Evolutionary conservation across 345 rosid genomes (phyloP).

Genomic region (Lepidium didymum): DNA sequence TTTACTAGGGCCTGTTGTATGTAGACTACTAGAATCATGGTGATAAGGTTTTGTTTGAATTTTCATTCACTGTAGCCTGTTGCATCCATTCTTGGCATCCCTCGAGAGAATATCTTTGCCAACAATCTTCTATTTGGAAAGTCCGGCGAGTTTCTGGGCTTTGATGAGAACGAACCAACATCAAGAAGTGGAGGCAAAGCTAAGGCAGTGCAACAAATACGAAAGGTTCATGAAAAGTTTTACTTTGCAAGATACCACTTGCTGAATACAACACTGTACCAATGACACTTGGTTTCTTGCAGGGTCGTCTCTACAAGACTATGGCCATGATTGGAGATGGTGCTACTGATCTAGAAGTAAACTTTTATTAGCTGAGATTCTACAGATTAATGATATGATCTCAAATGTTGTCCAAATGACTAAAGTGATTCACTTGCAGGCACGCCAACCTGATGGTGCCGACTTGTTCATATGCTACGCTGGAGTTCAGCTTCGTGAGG

Average conservation of each 20-base stretch:
- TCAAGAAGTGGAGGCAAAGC: slow-evolving; percentile 98
- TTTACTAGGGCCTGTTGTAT: neutral
- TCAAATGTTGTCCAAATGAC: neutral
- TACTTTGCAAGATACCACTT: neutral
- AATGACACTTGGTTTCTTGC: slow-evolving; percentile 11
- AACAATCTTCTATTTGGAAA: slow-evolving; percentile 68
- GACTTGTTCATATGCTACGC: slow-evolving; percentile 83
- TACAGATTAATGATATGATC: neutral
- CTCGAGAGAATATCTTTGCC: slow-evolving; percentile 75
- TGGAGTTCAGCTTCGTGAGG: slow-evolving; percentile 76
- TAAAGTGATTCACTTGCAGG: slow-evolving; percentile 33
- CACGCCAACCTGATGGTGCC: slow-evolving; percentile 80
- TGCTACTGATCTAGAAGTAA: slow-evolving; percentile 94
- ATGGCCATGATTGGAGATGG: slow-evolving; percentile 98
- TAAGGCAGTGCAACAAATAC: slow-evolving; percentile 75
- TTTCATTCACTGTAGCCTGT: slow-evolving; percentile 51
- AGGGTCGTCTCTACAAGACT: slow-evolving; percentile 66
- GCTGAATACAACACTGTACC: slow-evolving; percentile 7
- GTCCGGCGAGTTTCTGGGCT: slow-evolving; percentile 71
- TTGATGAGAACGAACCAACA: slow-evolving; percentile 82
- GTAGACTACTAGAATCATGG: neutral
- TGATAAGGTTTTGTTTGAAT: neutral
- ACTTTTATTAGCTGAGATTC: neutral
- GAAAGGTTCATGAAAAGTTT: slow-evolving; percentile 42
- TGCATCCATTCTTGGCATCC: slow-evolving; percentile 80